These are phyloP conservation scores for Zygosaccharomyces kombuchaensis DNA, from an alignment of 805 yeast species.

Conservation along the genomic window DNA sequence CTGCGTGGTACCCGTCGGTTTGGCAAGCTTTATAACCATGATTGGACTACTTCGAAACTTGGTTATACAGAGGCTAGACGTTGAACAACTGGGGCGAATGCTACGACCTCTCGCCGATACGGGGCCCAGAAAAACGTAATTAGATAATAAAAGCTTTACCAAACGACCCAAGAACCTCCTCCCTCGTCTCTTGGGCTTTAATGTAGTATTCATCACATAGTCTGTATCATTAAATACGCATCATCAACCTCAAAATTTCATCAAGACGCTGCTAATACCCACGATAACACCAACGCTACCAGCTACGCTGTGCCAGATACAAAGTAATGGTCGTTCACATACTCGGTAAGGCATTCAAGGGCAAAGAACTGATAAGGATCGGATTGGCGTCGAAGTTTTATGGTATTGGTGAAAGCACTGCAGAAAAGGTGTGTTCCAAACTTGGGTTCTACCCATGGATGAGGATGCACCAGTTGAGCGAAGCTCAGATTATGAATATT, in stretches of 20 bases:
- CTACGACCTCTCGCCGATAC: slow-evolving; percentile 6
- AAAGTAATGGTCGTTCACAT: slow-evolving; percentile 47
- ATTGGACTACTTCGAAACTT: slow-evolving; percentile 71
- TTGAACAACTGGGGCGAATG: slow-evolving; percentile 33
- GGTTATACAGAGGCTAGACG: slow-evolving; percentile 67
- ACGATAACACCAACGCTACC: neutral
- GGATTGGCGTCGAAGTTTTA: slow-evolving; percentile 80
- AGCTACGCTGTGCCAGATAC: neutral
- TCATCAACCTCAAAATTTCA: neutral
- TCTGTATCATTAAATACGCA: slow-evolving; percentile 4
- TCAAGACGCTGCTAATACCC: neutral
- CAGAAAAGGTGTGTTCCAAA: slow-evolving; percentile 74
- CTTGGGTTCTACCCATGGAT: slow-evolving; percentile 88
- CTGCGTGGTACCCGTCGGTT: slow-evolving; percentile 97
- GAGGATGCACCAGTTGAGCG: slow-evolving; percentile 90
- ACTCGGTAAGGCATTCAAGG: slow-evolving; percentile 48
- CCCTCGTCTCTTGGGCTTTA: neutral
- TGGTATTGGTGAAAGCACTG: slow-evolving; percentile 76
- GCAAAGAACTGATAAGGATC: slow-evolving; percentile 38
- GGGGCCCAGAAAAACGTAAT: neutral
- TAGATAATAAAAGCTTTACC: neutral
- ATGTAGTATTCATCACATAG: slow-evolving; percentile 1
- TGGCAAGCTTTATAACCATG: slow-evolving; percentile 93
- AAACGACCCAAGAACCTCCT: neutral
- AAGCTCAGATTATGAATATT: slow-evolving; percentile 78